phyloP scores from a whole-genome alignment of 306 rosid genomes.

The Dalbergia oliveri region DNA sequence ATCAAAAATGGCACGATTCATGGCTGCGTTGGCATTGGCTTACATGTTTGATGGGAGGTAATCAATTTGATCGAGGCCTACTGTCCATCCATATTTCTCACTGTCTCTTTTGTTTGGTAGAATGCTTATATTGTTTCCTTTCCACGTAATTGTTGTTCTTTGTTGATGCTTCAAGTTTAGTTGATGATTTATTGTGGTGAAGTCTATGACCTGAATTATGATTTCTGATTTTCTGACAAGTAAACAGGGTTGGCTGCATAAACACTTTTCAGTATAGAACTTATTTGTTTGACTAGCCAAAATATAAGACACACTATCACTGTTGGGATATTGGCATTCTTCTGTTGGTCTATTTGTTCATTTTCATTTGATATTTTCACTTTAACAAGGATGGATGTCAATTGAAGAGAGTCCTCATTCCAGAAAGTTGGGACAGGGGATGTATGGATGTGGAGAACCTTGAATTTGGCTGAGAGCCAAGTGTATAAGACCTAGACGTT shows the following conservation, averaged over 20 bases:
- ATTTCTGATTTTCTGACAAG: too few relatives aligned
- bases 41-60: conserved; percentile 99
- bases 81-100: not conserved
- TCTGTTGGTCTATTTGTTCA: not conserved
- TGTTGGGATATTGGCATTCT: not conserved
- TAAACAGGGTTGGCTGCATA: not conserved
- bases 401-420: too few relatives aligned
- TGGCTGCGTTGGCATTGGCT: conserved; percentile 98
- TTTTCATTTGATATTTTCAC: not conserved
- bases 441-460: too few relatives aligned
- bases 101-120: conserved; percentile 27
- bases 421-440: too few relatives aligned
- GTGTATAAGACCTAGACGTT: too few relatives aligned
- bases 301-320: conserved; percentile 3
- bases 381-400: too few relatives aligned
- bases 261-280: not conserved
- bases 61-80: conserved; percentile 21
- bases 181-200: too few relatives aligned
- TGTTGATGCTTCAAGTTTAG: not conserved
- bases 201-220: too few relatives aligned
- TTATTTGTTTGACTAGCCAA: conserved; percentile 14
- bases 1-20: conserved; percentile 99
- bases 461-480: too few relatives aligned
- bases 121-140: conserved; percentile 2
- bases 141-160: not conserved